Evolutionary conservation across 306 rosid species (phyloP).

Genomic region (Ormosia emarginata): DNA sequence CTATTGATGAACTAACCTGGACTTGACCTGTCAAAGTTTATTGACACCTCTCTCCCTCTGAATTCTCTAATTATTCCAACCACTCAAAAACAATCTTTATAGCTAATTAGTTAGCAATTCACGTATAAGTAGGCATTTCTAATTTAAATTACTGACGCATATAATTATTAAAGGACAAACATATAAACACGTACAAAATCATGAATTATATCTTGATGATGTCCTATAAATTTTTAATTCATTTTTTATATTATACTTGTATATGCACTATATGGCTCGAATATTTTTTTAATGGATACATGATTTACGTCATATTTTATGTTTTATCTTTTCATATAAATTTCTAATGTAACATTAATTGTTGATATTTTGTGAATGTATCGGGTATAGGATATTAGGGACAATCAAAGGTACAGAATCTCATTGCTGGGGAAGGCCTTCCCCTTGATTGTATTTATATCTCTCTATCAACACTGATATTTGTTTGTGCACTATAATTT

Average conservation of each 20-base stretch:
- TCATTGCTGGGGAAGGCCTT: neutral
- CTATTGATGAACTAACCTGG: neutral
- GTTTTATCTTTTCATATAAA: neutral
- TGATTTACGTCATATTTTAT: too few relatives aligned
- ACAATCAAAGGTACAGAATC: neutral
- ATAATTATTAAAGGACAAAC: too few relatives aligned
- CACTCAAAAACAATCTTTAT: neutral
- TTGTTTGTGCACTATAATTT: neutral
- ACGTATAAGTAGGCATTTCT: neutral
- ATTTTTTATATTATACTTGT: too few relatives aligned
- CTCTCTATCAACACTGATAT: neutral
- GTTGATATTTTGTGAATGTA: too few relatives aligned
- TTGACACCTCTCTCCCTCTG: neutral
- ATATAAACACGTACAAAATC: too few relatives aligned
- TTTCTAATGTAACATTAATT: neutral
- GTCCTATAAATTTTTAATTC: too few relatives aligned
- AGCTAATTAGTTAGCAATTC: neutral
- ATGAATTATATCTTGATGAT: too few relatives aligned
- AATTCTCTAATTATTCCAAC: neutral
- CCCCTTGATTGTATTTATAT: neutral
- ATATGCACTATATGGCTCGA: too few relatives aligned
- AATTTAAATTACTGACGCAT: too few relatives aligned
- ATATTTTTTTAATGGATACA: too few relatives aligned
- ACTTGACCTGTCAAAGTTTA: neutral
- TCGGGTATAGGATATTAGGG: too few relatives aligned